Conservation (phyloP, 345 rosid species). For the Gossypium herbaceum region DNA sequence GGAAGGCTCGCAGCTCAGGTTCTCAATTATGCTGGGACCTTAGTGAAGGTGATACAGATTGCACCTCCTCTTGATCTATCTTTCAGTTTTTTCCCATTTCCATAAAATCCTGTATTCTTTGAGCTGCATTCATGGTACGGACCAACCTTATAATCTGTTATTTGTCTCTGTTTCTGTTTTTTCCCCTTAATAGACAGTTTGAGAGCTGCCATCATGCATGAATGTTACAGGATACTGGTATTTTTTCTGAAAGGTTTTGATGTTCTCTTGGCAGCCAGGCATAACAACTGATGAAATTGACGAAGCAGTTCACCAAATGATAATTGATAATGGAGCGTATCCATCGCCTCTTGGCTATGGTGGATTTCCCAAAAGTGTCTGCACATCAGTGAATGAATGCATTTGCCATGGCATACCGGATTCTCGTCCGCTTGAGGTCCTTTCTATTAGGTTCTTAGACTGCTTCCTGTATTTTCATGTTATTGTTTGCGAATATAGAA, state of each 20-base stretch:
- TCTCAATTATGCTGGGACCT: conserved; percentile 72
- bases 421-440: conserved; percentile 77
- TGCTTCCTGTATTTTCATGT: not conserved
- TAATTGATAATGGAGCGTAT: conserved; percentile 89
- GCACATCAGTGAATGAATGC: conserved; percentile 94
- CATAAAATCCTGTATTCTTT: not conserved
- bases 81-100: not conserved
- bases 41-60: conserved; percentile 59
- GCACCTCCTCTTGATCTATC: not conserved
- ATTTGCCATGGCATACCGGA: conserved; percentile 99
- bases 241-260: conserved; percentile 20
- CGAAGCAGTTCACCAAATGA: conserved; percentile 87
- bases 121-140: not conserved
- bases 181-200: not conserved
- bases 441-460: conserved; percentile 9
- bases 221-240: not conserved
- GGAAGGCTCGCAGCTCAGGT: conserved; percentile 89
- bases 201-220: not conserved
- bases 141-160: not conserved
- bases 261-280: conserved; percentile 72
- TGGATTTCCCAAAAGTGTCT: conserved; percentile 95
- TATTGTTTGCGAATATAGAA: not conserved
- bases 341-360: conserved; percentile 98
- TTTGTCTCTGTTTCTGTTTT: not conserved
- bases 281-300: conserved; percentile 84